Percentiles rank a stretch among this genome's conserved stretches.
Conservation (phyloP, 78 protist species). For the Mastigamoeba balamuthi region DNA sequence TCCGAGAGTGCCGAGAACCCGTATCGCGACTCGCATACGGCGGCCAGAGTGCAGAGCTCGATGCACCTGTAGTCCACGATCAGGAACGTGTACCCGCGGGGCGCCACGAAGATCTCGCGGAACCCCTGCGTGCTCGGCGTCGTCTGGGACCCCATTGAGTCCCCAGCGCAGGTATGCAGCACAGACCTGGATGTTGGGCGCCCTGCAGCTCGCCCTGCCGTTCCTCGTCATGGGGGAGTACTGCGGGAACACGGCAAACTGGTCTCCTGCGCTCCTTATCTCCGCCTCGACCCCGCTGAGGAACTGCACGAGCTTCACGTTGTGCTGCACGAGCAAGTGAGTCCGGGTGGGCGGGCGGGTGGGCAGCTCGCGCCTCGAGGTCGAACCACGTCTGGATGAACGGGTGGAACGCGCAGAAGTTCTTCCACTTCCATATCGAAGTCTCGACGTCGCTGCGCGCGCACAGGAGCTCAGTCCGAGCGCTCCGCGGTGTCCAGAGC, state of each 20-base stretch:
- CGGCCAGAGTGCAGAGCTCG: conserved; percentile 6
- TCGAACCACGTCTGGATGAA: neutral
- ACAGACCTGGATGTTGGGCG: neutral
- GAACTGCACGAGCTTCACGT: too few species aligned
- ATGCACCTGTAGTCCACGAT: neutral
- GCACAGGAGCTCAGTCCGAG: neutral
- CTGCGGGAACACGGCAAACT: neutral
- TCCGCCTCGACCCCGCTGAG: too few species aligned
- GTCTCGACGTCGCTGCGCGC: neutral
- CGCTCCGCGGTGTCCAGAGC: too few species aligned
- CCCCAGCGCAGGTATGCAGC: too few species aligned
- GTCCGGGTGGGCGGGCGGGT: too few species aligned
- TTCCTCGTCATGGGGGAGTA: neutral
- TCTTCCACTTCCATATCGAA: neutral
- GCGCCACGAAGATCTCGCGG: neutral
- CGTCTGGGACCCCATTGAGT: too few species aligned
- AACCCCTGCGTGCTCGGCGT: neutral
- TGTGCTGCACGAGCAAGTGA: too few species aligned
- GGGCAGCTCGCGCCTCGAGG: too few species aligned
- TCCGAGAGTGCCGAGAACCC: neutral
- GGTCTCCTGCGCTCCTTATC: too few species aligned
- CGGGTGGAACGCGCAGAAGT: neutral
- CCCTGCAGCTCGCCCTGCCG: neutral
- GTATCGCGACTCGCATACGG: conserved; percentile 1
- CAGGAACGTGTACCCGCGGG: neutral